A percentile compares a stretch with the other conserved stretches of the same genome.
Conservation (phyloP, 129 eudicot genomes). For the Flaveria sonorensis region DNA sequence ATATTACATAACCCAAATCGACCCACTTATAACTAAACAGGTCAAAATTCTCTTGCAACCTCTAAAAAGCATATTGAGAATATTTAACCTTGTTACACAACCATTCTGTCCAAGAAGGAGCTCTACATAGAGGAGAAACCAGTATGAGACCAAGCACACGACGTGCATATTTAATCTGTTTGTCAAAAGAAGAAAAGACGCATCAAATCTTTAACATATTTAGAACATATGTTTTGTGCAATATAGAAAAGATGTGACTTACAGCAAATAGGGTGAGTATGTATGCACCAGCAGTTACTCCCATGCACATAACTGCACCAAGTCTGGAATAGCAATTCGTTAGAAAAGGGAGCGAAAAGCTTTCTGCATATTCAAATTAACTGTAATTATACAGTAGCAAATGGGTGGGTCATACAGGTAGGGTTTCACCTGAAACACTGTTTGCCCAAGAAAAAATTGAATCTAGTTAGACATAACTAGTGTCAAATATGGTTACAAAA, state of each 20-base stretch:
- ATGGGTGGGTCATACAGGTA: not conserved
- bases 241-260: conserved; percentile 34
- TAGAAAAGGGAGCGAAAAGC: conserved; percentile 10
- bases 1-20: not conserved
- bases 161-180: conserved; percentile 67
- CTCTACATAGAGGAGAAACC: conserved; percentile 84
- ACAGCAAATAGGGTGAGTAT: conserved; percentile 87
- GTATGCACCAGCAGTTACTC: conserved; percentile 98
- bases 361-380: conserved; percentile 11
- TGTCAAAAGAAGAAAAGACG: conserved; percentile 18
- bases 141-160: conserved; percentile 87
- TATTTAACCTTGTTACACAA: conserved; percentile 71
- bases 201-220: not conserved
- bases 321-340: conserved; percentile 52
- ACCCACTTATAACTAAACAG: not conserved
- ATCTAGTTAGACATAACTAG: not conserved
- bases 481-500: not conserved
- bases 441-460: not conserved
- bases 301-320: conserved; percentile 90
- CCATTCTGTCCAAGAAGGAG: conserved; percentile 98
- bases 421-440: not conserved
- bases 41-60: not conserved
- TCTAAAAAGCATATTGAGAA: conserved; percentile 22
- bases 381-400: not conserved
- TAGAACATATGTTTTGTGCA: not conserved